Evolutionary conservation across 176 grass and related monocot species (phyloP), one percentile per base, ranked within the genome.

Genomic region (Triticum timopheevii): DNA sequence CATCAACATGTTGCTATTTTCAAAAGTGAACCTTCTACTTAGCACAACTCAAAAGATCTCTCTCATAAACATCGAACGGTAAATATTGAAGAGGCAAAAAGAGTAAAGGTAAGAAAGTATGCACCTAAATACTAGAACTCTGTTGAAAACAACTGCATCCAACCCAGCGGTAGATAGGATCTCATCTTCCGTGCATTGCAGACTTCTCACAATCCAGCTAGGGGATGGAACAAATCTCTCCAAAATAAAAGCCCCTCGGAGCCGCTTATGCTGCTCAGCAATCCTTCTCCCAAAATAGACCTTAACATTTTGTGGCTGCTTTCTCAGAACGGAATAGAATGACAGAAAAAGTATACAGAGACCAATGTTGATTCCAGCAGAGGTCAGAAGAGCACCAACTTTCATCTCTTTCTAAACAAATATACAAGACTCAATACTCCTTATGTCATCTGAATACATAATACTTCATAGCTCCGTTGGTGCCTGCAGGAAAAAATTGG

Each of bases 351-450:
- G 79, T 45, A 81, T 54, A 74, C 88, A 96, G 13, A 94, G n/a
- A 16, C 93, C 93, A 9, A 96, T 96, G 88, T 98, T 98, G 65
- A 98, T 96, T 78, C 96, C 93, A 42, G 93, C 93, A 74, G 96
- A 98, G 74, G 90, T 92, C 82, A 98, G 82, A 25, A 98, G 92
- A 84, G 86, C 96, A 15, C 49, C 91, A 24, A 96, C 65, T 89
- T 93, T 96, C 90, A 98, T 96, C 75, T 85, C 86, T 88, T 64
- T 88, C 65, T 90, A 83, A 11, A 79, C 23, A 31, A 40, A 72
- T 39, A 82, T 59, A 49, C 70, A 71, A 86, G 25, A n/a, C 10
- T 28, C 67, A 84, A 72, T 49, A 83, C n/a, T 44, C 73, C 35
- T 68, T 71, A 16, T 49, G 40, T 88, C 80, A 90, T 82, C 69